Base-by-base conservation (phyloP, 1,284 basidiomycete genomes). In the Rhodotorula sp. region DNA sequence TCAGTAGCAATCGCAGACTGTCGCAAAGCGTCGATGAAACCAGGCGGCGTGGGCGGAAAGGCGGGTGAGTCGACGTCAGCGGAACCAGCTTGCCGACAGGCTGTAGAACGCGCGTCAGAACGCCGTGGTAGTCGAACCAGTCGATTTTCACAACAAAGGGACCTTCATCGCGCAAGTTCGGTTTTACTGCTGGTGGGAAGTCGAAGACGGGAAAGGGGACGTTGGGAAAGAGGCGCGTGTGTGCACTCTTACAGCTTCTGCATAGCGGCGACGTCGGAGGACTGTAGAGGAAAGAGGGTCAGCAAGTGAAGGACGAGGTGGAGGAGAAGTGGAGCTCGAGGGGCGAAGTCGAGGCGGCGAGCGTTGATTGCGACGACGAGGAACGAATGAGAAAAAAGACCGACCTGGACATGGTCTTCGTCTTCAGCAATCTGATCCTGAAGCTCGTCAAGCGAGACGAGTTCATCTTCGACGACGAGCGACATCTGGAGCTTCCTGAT, bases 381-480 rank as follows among this genome's bases (percentile, higher is more conserved):
- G 61, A 20, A 11, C 11, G 7, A 8, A 10, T 18, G n/a, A 31
- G 22, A 40, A 20, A 5, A 26, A 61, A n/a, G 50, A 46, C 61
- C 51, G 13, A 57, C 61, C 86, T 99, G 95, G 76, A 98, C 89
- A 81, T 90, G 93, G 81, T 99, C 96, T 68, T 97, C 94, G 77
- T 94, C 88, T 78, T 83, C 79, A 30, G 71, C 60, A 72, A 94
- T 84, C 84, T 89, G 86, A 80, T 90, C 91, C 83, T 98, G 93
- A 75, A 99, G 87, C 56, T 98, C 94, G 76, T 97, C 93, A 75
- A 90, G 84, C 28, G 94, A 96, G 71, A 99, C 89, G 78, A 94
- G 91, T 78, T 95, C 94, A 74, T 95, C 92, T 89, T 94, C 95
- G 76, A 99, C 86, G 80, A 99, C 96, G 63, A 99, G 82, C 69